Percentiles rank a stretch among this genome's conserved stretches.
Conservation (phyloP, 257 asterid genomes). For the Apocynum venetum region DNA sequence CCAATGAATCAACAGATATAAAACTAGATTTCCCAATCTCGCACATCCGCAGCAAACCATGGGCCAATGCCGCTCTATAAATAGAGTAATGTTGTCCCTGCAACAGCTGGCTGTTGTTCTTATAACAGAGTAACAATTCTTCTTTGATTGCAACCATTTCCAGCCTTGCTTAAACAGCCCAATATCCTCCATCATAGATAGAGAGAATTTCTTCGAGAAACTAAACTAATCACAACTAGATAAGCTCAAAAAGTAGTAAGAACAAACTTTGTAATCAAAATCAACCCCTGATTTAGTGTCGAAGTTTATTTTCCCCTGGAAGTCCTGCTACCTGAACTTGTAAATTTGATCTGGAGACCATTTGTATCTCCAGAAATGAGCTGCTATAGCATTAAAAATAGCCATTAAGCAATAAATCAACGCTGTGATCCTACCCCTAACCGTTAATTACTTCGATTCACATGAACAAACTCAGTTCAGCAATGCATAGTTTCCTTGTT, state of each 20-base stretch:
- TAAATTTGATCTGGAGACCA: constrained; percentile 22
- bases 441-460: constrained; percentile 16
- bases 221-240: background rate
- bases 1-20: constrained; percentile 69
- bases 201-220: constrained; percentile 8
- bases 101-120: constrained; percentile 47
- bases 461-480: constrained; percentile 27
- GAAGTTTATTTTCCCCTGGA: constrained; percentile 10
- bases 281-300: background rate
- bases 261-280: constrained; percentile 12
- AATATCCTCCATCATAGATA: constrained; percentile 83
- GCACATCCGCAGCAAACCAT: constrained; percentile 79
- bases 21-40: constrained; percentile 44
- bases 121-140: constrained; percentile 61
- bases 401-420: constrained; percentile 23
- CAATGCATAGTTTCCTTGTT: constrained; percentile 22
- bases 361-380: constrained; percentile 26
- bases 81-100: constrained; percentile 68
- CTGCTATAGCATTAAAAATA: constrained; percentile 21
- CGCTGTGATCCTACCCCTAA: constrained; percentile 24
- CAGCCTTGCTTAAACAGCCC: constrained; percentile 86
- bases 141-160: constrained; percentile 86
- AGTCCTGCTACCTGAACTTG: constrained; percentile 21
- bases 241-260: background rate
- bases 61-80: constrained; percentile 92